Evolutionary conservation across 768 basidiomycete species (phyloP), one percentile per base, ranked within the genome.

Genomic region (Lyophyllum decastes): DNA sequence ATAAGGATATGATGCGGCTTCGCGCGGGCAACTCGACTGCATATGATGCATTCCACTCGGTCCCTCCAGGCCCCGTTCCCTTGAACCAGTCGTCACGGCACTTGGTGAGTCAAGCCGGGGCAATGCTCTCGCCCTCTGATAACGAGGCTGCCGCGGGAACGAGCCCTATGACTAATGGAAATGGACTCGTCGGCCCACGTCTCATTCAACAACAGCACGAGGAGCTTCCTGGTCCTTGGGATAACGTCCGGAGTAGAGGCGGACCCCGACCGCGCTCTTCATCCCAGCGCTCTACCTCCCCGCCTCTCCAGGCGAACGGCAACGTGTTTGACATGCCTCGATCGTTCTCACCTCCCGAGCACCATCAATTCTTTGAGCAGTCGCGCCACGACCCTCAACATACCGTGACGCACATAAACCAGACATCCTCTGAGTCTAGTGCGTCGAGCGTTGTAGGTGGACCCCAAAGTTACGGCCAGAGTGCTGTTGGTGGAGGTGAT

Each of bases 1-100:
- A 30, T 10, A 30, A 30, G 30, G 30, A 30, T 30, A 30, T 30
- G 30, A 30, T 30, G 30, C 30, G 80, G 34, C 72, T 74, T 27
- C 72, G 82, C 24, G 72, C 72, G 46, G 72, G 68, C 43, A 74
- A 76, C 61, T 67, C 81, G 2, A 75, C 77, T 22, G 82, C 88
- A 1, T 93, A 83, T 67, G 92, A 94, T 65, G 88, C 90, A 1
- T 94, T 93, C 76, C 87, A 92, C 68, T 84, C 86, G 0, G 81
- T 87, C 1, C 77, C 74, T 45, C 38, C 76, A 25, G 73, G 64
- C 5, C 54, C 58, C 7, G 61, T 47, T 17, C 55, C 55, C 12
- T 34, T 33, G 12, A 11, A 24, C 26, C 52, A 54, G 1, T 50
- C 55, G 1, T 76, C 78, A 17, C 67, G 78, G 55, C 76, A 77